phyloP scores from a whole-genome alignment of 768 basidiomycete species.

The Amyloporia xantha region DNA sequence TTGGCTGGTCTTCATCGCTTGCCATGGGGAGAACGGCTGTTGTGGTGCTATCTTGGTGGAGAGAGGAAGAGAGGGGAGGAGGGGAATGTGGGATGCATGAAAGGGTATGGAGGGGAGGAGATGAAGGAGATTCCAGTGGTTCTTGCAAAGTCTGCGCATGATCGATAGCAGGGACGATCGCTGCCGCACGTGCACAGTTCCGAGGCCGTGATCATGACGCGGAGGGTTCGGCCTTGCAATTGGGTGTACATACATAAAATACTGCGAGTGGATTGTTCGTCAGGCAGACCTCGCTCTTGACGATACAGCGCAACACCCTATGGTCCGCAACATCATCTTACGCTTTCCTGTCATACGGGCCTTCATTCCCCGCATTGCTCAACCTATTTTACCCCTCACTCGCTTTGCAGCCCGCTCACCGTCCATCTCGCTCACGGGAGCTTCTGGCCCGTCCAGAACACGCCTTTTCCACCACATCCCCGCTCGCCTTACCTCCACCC shows the following conservation, averaged over 20 bases:
- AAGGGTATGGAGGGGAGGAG: constrained; percentile 10
- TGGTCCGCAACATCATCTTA: constrained; percentile 30
- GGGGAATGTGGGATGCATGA: constrained; percentile 21
- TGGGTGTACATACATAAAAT: not conserved
- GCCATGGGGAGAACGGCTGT: constrained; percentile 7
- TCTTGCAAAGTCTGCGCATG: constrained; percentile 8
- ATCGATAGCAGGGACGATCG: constrained; percentile 9
- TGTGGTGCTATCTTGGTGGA: constrained; percentile 21
- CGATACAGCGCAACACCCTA: constrained; percentile 5
- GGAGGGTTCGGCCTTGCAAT: not conserved
- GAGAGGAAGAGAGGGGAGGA: constrained; percentile 13
- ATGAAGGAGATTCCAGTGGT: constrained; percentile 1
- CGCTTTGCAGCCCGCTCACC: constrained; percentile 28
- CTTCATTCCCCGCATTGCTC: constrained; percentile 35
- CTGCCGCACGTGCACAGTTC: no score
- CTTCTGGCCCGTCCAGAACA: constrained; percentile 26
- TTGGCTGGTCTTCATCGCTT: constrained; percentile 2
- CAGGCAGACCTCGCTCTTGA: no score
- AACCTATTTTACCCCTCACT: constrained; percentile 44
- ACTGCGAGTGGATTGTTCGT: no score
- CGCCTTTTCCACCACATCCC: constrained; percentile 46
- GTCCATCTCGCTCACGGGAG: constrained; percentile 24
- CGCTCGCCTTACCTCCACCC: constrained; percentile 38
- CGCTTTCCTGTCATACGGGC: constrained; percentile 42
- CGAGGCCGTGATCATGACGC: constrained; percentile 4